Evolutionary conservation across 805 yeast genomes (phyloP).

Genomic region (Saccharomyces eubayanus): DNA sequence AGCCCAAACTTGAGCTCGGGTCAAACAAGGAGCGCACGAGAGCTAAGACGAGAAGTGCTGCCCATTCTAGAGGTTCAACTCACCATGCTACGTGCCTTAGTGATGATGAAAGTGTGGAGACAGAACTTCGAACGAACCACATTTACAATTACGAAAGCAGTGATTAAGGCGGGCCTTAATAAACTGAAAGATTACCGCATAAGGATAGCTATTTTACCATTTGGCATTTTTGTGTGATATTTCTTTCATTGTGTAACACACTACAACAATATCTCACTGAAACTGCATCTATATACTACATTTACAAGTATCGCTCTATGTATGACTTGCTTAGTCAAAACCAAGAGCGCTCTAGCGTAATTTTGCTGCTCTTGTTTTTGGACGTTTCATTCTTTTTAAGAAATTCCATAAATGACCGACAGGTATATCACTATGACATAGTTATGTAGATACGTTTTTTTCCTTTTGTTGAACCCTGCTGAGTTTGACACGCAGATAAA

Average conservation of each 20-base stretch:
- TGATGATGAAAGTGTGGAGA: constrained; percentile 22
- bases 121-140: constrained; percentile 26
- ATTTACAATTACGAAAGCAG: constrained; percentile 18
- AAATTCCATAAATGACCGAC: too few species aligned
- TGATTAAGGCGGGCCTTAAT: background rate
- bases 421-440: too few species aligned
- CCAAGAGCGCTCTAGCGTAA: too few species aligned
- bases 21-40: background rate
- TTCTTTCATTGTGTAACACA: background rate
- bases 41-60: background rate
- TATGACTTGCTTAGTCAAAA: too few species aligned
- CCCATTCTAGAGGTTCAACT: background rate
- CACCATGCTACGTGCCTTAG: background rate
- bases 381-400: too few species aligned
- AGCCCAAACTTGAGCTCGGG: background rate
- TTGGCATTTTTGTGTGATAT: background rate
- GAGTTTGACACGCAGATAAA: too few species aligned
- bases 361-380: too few species aligned
- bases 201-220: background rate
- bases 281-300: too few species aligned
- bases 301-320: too few species aligned
- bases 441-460: too few species aligned
- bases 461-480: too few species aligned
- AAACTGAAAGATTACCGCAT: background rate
- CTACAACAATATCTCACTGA: background rate